Evolutionary conservation across 2,329 filamentous ascomycete genomes (phyloP), one percentile per base, ranked within the genome.

Genomic region (Trematosphaeria pertusa): DNA sequence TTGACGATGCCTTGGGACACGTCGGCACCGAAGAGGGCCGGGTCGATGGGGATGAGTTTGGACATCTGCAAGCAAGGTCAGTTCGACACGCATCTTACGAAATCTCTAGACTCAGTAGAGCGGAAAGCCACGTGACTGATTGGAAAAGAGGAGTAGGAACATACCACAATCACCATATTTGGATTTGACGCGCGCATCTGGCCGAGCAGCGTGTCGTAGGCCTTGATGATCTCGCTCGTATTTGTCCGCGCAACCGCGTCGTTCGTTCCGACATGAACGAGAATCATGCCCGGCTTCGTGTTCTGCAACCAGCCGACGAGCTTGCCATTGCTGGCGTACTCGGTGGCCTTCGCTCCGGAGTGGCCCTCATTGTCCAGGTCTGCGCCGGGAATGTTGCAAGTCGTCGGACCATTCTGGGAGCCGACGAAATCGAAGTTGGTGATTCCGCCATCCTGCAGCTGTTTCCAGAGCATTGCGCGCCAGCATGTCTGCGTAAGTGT

Each of bases 201-300:
- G 2, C 59, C 62, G 1, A 78, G 60, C 17, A 78, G 51, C 4
- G 59, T 69, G 8, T 65, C 61, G 49, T 72, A 77, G 1, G 75
- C 71, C 3, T 53, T 56, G 18, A 75, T 46, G 14, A 75, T 73
- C 8, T 70, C 64, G n/a, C 51, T 49, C 0, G 47, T 49, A 1
- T 68, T 47, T 18, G 62, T 63, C 38, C 69, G 63, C 40, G 65
- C 66, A 18, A 65, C 62, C 59, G 72, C 65, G 48, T 78, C 76
- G 62, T 76, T 75, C 10, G 73, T 75, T 4, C 73, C 74, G 2
- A 79, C 61, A 50, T 77, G 73, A 74, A 78, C 75, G 61, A 77
- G 63, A 34, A 78, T 69, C n/a, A 78, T 62, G 48, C 78, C 73
- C 0, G 75, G 73, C 2, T 67, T 64, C 8, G 72, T 65, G 18